Base-by-base conservation (phyloP, 306 rosid species). In the Hippophae tibetana region DNA sequence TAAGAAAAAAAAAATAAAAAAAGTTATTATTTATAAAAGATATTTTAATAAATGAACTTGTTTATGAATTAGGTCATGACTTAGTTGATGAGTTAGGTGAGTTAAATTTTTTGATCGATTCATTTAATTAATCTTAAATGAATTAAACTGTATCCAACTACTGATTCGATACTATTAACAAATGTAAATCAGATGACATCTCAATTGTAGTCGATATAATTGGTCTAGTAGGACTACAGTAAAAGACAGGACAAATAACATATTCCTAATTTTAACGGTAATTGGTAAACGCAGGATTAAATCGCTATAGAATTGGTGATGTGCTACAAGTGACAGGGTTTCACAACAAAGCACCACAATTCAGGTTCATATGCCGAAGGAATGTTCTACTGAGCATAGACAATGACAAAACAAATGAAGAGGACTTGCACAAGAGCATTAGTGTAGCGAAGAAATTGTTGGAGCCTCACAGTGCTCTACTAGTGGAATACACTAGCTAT, bases 321-420 rank as follows among this genome's bases (percentile, higher is more conserved):
- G 94, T 90, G 61, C 85, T 90, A 6, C 94, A 82, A 42, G 94
- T 82, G 81, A 79, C 73, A 6, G 89, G 89, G 61, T 86, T 86
- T 58, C 73, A 86, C 85, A 90, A 86, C 58, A 66, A 68, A 42
- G 83, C 95, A 3, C 97, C 95, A 10, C 94, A 90, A n/a, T 79
- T 90, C 48, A 70, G 82, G 31, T 90, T 90, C 85, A 90, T 90
- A 44, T 90, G 95, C 62, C 31, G 97, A 58, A 76, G 88, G 56
- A 86, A 86, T n/a, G 97, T 90, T 7, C 82, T 86, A 18, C 82
- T 90, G 13, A 84, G 97, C 82, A 79, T 90, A 3, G 97, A 90
- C 84, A 80, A 25, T 3, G 95, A 90, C 71, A 90, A 86, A 69
- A 84, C 97, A 3, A 90, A 82, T 52, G 95, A 90, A 70, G 85